These are phyloP conservation scores for Chaetoceros muelleri DNA, from an alignment of 108 stramenopile species.

Conservation along the genomic window DNA sequence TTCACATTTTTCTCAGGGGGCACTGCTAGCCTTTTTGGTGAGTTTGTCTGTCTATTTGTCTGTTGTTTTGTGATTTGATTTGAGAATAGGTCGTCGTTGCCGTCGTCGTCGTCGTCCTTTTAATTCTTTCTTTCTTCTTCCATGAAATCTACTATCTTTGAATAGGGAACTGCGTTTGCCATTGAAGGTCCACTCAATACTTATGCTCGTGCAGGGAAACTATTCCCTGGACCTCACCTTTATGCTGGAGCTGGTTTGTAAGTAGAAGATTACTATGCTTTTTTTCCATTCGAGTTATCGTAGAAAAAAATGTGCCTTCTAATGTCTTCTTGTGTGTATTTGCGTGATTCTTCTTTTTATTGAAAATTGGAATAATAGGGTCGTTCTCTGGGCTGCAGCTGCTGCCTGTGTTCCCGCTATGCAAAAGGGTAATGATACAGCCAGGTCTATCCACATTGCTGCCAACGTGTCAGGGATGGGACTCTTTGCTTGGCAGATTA, in stretches of 20 bases:
- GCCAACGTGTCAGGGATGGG: slow-evolving; percentile 83
- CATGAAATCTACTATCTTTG: too few species aligned
- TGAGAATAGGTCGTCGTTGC: too few species aligned
- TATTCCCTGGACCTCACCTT: slow-evolving; percentile 96
- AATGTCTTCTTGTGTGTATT: too few species aligned
- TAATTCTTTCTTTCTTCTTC: too few species aligned
- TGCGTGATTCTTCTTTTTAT: too few species aligned
- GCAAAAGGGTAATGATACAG: slow-evolving; percentile 97
- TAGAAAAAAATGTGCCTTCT: too few species aligned
- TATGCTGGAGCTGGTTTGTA: slow-evolving; percentile 95
- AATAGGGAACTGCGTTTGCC: slow-evolving; percentile 89
- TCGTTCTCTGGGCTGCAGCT: slow-evolving; percentile 87
- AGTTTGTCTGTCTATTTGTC: too few species aligned
- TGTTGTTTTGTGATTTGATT: too few species aligned
- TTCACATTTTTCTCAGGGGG: slow-evolving; percentile 83
- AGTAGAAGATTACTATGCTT: too few species aligned
- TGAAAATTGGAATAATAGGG: too few species aligned
- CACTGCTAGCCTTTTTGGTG: slow-evolving; percentile 73
- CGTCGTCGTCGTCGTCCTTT: too few species aligned
- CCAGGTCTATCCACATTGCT: slow-evolving; percentile 88
- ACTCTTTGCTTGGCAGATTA: slow-evolving; percentile 90
- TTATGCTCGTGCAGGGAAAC: slow-evolving; percentile 91
- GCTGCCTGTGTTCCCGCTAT: slow-evolving; percentile 86
- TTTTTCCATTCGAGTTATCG: too few species aligned
- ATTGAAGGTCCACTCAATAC: slow-evolving; percentile 97